These are phyloP conservation scores for Musa acuminata DNA, from an alignment of 176 grass and related monocot species.

Conservation along the genomic window DNA sequence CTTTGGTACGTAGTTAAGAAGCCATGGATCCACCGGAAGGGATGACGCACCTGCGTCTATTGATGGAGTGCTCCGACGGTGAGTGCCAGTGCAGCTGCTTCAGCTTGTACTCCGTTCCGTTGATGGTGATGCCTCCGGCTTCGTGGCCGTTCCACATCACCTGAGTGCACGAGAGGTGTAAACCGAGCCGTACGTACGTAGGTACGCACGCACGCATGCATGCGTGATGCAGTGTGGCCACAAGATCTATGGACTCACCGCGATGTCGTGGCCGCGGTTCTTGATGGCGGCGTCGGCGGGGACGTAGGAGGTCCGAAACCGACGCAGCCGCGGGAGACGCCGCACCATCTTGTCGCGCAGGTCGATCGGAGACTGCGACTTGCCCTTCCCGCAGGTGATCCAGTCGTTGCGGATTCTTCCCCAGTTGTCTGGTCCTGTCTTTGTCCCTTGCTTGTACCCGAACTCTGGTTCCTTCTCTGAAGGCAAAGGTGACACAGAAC, in stretches of 20 bases:
- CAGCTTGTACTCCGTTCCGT: neutral
- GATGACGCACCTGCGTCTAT: constrained; percentile 3
- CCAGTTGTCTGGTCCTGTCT: constrained; percentile 53
- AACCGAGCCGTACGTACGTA: too few species aligned
- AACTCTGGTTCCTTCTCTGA: constrained; percentile 42
- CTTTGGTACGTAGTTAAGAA: too few species aligned
- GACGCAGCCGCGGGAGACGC: constrained; percentile 21
- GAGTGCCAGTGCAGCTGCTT: constrained; percentile 22
- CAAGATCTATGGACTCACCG: constrained; percentile 17
- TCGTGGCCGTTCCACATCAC: neutral
- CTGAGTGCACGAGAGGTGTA: neutral
- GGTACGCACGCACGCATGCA: too few species aligned
- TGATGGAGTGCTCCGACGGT: constrained; percentile 23
- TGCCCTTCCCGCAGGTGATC: constrained; percentile 39
- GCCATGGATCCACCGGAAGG: neutral
- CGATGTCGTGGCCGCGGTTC: constrained; percentile 65
- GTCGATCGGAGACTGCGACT: constrained; percentile 71
- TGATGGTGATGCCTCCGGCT: neutral
- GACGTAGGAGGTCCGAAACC: constrained; percentile 33
- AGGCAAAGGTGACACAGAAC: too few species aligned
- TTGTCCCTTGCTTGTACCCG: constrained; percentile 26
- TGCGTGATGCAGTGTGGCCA: too few species aligned
- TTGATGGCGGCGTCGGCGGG: constrained; percentile 30
- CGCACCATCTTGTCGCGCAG: constrained; percentile 24
- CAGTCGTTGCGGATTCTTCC: constrained; percentile 44